Evolutionary conservation across 371 early-diverging fungal genomes (phyloP), one percentile per base, ranked within the genome.

Genomic region (Cokeromyces recurvatus): DNA sequence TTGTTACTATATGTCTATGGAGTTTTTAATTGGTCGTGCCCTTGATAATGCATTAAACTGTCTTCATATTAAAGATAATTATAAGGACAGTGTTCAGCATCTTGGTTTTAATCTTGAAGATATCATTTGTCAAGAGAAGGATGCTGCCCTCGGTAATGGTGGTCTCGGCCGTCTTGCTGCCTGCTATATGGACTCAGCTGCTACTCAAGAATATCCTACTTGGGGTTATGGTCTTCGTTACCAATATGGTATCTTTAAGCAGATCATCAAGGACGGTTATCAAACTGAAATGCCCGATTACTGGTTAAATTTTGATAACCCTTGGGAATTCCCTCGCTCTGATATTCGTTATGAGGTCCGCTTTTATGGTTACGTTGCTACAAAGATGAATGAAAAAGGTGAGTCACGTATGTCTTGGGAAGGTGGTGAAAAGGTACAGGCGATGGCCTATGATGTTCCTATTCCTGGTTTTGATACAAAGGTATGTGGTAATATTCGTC

Each of bases 221-320:
- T 91, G 91, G 90, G 91, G 90, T 48, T 89, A 89, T 50, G 88
- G 88, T 45, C 75, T 89, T 39, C 84, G 89, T 36, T 95, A 94
- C 77, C 90, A 81, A 55, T 95, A 95, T 61, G 95, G 95, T 60
- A 94, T 95, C 71, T 95, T 95, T 81, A 86, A 95, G 72, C 95
- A 94, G 66, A 71, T 46, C 22, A 79, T 84, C 38, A 88, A 94
- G 55, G 76, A 89, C 27, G 95, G 95, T 7, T 90, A 83, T 65
- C 95, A 95, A 63, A 81, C 78, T 15, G 95, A 94, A 68, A 85
- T 78, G 46, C 95, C 93, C 4, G 94, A 94, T 64, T 91, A 90
- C 68, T 90, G 90, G 90, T 70, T 90, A 37, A 85, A 81, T 59
- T 82, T 78, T 61, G 91, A 83, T 47, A 90, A 95, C 62, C 94